phyloP scores from a whole-genome alignment of 495 filamentous ascomycete species.

The Penicillium subrubescens region DNA sequence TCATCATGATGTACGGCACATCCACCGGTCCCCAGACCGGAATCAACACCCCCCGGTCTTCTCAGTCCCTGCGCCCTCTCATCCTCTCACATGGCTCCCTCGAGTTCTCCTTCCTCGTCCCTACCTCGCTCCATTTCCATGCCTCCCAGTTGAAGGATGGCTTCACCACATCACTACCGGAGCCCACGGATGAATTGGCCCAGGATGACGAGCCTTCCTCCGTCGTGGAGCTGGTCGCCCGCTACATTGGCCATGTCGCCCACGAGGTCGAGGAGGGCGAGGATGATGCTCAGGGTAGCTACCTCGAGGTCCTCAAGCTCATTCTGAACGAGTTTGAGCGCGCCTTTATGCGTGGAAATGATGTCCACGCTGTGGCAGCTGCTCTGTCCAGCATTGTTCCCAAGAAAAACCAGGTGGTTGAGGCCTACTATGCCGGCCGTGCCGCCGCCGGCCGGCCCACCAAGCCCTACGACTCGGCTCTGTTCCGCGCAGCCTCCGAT shows the following conservation, averaged over 20 bases:
- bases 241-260: slow-evolving; percentile 88
- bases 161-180: slow-evolving; percentile 80
- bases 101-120: slow-evolving; percentile 91
- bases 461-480: slow-evolving; percentile 86
- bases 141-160: slow-evolving; percentile 87
- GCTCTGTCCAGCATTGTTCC: slow-evolving; percentile 80
- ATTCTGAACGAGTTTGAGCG: slow-evolving; percentile 94
- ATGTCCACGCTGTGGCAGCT: slow-evolving; percentile 88
- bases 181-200: slow-evolving; percentile 93
- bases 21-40: slow-evolving; percentile 85
- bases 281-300: slow-evolving; percentile 80
- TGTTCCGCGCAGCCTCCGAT: slow-evolving; percentile 85
- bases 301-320: slow-evolving; percentile 84
- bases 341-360: slow-evolving; percentile 90
- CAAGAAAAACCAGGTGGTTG: slow-evolving; percentile 87
- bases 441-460: slow-evolving; percentile 79
- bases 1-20: slow-evolving; percentile 79
- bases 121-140: slow-evolving; percentile 92
- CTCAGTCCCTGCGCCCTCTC: slow-evolving; percentile 86
- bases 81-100: slow-evolving; percentile 90
- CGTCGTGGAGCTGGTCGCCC: slow-evolving; percentile 81
- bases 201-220: slow-evolving; percentile 98
- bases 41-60: slow-evolving; percentile 91
- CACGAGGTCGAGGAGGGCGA: slow-evolving; percentile 86
- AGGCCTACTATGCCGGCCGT: slow-evolving; percentile 87